Conservation (phyloP, 75 land plant genomes). For the Pinus tabuliformis region DNA sequence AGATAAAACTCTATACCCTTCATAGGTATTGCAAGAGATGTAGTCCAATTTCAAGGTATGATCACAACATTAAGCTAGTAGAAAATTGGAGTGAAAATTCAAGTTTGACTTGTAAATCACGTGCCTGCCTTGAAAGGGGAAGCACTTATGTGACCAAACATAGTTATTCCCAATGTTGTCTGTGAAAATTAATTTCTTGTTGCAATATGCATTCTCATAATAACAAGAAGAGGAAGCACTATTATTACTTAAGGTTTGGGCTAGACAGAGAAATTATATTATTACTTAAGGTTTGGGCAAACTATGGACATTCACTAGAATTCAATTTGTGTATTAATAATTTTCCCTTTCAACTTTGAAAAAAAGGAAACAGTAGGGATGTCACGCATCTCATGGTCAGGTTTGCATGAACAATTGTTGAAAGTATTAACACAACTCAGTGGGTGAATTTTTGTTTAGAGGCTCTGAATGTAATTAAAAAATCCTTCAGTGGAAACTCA, state of each 20-base stretch:
- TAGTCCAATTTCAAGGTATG: not conserved
- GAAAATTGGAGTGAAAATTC: not conserved
- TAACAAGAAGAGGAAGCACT: constrained; percentile 2
- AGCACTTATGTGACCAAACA: not conserved
- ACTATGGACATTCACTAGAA: too few species aligned
- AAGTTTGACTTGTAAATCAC: not conserved
- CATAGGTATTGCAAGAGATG: not conserved
- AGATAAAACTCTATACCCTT: not conserved
- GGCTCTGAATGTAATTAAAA: too few species aligned
- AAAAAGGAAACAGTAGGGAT: too few species aligned
- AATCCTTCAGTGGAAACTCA: too few species aligned
- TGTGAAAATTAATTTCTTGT: not conserved
- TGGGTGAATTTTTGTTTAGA: too few species aligned
- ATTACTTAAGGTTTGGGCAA: too few species aligned
- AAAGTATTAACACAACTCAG: too few species aligned
- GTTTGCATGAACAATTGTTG: too few species aligned
- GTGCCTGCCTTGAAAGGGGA: not conserved
- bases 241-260: constrained; percentile 1
- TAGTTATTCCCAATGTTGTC: not conserved
- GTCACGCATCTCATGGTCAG: too few species aligned
- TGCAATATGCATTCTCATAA: not conserved
- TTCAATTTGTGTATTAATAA: too few species aligned
- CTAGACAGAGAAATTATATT: too few species aligned
- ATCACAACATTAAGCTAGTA: not conserved
- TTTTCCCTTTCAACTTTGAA: too few species aligned